Percentiles rank a stretch among this genome's conserved stretches.
Conservation (phyloP, 1,284 basidiomycete genomes). For the Cryptococcus sp. region DNA sequence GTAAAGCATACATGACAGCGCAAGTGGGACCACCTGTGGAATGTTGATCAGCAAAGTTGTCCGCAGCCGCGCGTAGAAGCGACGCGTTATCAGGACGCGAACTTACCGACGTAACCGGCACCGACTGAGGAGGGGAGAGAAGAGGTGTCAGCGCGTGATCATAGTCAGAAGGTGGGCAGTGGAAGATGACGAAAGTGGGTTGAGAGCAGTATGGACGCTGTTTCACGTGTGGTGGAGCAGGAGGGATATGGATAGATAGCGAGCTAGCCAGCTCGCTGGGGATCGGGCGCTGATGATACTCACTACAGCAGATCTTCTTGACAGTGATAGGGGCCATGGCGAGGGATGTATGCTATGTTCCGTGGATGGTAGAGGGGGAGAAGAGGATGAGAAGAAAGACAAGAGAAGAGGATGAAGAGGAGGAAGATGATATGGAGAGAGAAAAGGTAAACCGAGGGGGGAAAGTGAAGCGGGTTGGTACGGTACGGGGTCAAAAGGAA, state of each 20-base stretch:
- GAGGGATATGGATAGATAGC: background rate
- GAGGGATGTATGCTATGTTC: conserved; percentile 2
- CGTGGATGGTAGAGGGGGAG: background rate
- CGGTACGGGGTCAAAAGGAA: background rate
- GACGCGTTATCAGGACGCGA: background rate
- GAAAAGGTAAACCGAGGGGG: background rate
- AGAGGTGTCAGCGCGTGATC: conserved; percentile 13
- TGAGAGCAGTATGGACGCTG: background rate
- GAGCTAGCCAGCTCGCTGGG: conserved; percentile 9
- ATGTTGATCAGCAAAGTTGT: conserved; percentile 11
- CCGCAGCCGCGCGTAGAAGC: conserved; percentile 8
- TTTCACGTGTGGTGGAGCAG: too few relatives aligned
- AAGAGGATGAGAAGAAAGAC: background rate
- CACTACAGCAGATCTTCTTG: conserved; percentile 87
- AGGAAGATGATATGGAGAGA: background rate
- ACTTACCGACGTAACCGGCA: conserved; percentile 92
- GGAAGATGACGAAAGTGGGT: conserved; percentile 21
- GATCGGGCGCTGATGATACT: conserved; percentile 51
- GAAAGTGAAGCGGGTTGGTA: background rate
- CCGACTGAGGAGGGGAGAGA: conserved; percentile 63
- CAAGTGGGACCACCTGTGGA: conserved; percentile 83
- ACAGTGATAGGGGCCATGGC: conserved; percentile 62
- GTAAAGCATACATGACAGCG: conserved; percentile 67
- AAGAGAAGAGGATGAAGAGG: background rate
- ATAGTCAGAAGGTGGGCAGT: conserved; percentile 1